Evolutionary conservation across 106 monocot genomes (phyloP).

Genomic region (Platanthera guangdongensis): DNA sequence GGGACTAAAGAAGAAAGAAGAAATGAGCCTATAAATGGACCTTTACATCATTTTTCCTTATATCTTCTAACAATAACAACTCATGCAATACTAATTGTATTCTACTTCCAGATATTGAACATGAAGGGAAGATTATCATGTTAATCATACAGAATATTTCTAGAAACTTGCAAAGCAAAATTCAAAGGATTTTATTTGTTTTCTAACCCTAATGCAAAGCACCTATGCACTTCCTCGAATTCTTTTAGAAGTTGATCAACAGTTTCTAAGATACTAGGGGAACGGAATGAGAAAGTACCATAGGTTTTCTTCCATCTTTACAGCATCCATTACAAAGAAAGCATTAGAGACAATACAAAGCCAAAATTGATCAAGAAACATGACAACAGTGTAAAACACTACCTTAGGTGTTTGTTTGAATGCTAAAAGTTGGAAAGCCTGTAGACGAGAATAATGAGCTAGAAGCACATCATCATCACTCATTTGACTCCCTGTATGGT

Average conservation of each 20-base stretch:
- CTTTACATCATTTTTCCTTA: too few species aligned
- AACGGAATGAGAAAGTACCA: too few species aligned
- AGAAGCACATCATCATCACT: conserved; percentile 87
- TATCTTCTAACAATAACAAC: too few species aligned
- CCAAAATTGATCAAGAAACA: conserved; percentile 8
- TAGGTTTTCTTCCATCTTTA: background rate
- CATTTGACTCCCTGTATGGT: conserved; percentile 86
- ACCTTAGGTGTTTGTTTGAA: conserved; percentile 95
- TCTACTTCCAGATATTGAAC: background rate
- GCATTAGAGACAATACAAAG: background rate
- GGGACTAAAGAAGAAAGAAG: too few species aligned
- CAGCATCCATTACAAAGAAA: background rate
- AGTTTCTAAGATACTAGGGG: too few species aligned
- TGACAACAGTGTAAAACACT: background rate
- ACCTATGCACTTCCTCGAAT: too few species aligned
- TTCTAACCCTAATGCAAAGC: background rate
- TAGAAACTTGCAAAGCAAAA: conserved; percentile 1
- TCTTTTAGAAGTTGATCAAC: too few species aligned
- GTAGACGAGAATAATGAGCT: conserved; percentile 86
- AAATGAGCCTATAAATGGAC: too few species aligned
- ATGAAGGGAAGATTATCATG: background rate
- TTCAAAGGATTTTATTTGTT: background rate
- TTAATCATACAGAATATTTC: background rate
- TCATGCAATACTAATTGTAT: background rate
- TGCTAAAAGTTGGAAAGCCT: conserved; percentile 90